Base-by-base conservation (phyloP, 108 stramenopile species). In the Nitzschia palea region DNA sequence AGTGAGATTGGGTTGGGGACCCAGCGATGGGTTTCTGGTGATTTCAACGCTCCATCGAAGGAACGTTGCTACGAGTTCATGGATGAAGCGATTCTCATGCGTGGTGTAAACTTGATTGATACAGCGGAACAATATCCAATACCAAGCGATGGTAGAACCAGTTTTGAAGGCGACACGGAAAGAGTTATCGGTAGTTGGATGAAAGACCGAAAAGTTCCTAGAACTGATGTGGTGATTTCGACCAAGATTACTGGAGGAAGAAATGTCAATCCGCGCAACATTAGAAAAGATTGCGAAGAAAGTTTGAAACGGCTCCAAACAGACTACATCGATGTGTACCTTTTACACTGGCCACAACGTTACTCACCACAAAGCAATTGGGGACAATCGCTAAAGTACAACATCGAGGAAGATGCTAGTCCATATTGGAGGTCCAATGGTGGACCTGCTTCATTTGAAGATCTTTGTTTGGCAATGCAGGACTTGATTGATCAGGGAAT, bases 211-310 rank as follows among this genome's bases (percentile, higher is more conserved):
- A 83, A 79, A 50, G 77, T 90, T 23, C 30, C 62, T 14, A 74
- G 90, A 60, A 74, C 75, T 18, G 84, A 91, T 20, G 81, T 93
- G 10, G 91, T 93, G 4, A 86, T 96, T 54, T 87, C 92, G 1
- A 88, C 87, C 18, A 96, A 96, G 53, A 96, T 96, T 44, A 94
- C 93, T 0, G 95, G 95, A 31, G 95, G 94, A 17, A 44, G 86
- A 22, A 85, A 86, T 68, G 68, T 86, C 15, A 83, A 73, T 3
- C 83, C 80, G 6, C 70, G 65, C 8, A 84, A 84, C 61, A 81
- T 83, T 48, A 30, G 56, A 31, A 59, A 57, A 14, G 78, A 79
- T 62, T 78, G 77, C 62, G 88, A 85, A 45, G 90, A 73, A 34
- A 80, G 78, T 34, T 75, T 95, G 61, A 78, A 86, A 54, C 74